Base-by-base conservation (phyloP, 106 monocot species). In the Agapanthus africanus region DNA sequence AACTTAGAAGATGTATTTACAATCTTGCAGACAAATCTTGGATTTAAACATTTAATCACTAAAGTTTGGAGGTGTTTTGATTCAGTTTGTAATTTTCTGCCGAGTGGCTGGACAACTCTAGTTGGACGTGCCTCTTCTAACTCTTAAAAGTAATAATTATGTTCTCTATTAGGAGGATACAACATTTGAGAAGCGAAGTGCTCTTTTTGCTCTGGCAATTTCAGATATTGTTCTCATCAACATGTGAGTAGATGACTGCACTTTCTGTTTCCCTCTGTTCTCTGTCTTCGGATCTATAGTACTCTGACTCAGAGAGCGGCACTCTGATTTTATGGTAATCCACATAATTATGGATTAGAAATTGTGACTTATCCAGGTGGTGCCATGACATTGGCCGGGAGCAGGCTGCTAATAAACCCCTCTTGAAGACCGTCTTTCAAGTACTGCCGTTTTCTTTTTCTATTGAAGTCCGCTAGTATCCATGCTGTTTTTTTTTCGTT, bases 351-450 rank as follows among this genome's bases (percentile, higher is more conserved):
- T 54, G 40, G 23, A 9, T 28, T 39, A 9, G 25, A 32, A 34
- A 63, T 25, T 51, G 52, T 39, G 36, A 63, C 60, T 63, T 46
- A 59, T 67, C 46, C 41, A 94, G 94, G 75, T 94, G 94, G 94
- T 94, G 94, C 49, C 94, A 94, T 76, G 94, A 94, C 56, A 94
- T 94, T 78, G 90, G 94, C 11, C 87, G 94, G 11, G 90, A 94
- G 68, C 94, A 94, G 19, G 94, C 87, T 79, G 90, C 90, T 59
- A 94, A 94, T 68, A 94, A 69, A 46, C 90, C 88, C 59, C 87
- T 94, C 70, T 32, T 94, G 38, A 94, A 90, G 73, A 88, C 77
- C n/a, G 86, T 93, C 10, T 93, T 93, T 78, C 93, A 93, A 86
- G 93, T 88, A 68, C 18, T 22, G 66, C 37, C n/a, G 23, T 42